Percentiles rank a stretch among this genome's conserved stretches.
These are phyloP conservation scores for Microcyclospora tardicrescens DNA, from an alignment of 2,329 filamentous ascomycete species.

Conservation along the genomic window DNA sequence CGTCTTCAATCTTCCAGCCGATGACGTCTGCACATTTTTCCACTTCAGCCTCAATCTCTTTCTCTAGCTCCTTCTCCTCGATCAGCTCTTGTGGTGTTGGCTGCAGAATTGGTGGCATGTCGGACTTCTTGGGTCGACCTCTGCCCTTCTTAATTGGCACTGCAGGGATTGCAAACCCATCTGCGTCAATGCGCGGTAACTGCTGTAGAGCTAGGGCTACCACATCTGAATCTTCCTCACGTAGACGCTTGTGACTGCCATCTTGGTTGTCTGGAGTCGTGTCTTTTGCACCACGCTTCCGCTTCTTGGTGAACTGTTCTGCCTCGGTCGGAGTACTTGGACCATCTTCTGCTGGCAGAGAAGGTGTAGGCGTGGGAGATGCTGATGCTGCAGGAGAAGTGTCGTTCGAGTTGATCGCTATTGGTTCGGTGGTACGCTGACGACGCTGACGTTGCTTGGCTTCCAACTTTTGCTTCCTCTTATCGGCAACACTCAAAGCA, in stretches of 20 bases:
- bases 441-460: constrained; percentile 20
- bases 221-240: neutral
- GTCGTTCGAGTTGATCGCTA: neutral
- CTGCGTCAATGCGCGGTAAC: constrained; percentile 24
- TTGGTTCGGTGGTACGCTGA: constrained; percentile 7
- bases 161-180: constrained; percentile 30
- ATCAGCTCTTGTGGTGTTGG: constrained; percentile 34
- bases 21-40: constrained; percentile 17
- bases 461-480: constrained; percentile 28
- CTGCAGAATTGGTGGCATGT: constrained; percentile 20
- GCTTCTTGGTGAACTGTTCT: constrained; percentile 5
- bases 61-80: constrained; percentile 34
- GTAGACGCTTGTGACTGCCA: too few species aligned
- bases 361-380: neutral
- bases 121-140: constrained; percentile 16
- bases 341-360: neutral
- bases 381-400: neutral
- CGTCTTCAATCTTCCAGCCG: constrained; percentile 17
- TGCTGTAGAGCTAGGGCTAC: neutral
- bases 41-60: constrained; percentile 29
- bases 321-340: neutral
- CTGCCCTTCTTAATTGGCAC: constrained; percentile 23
- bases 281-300: constrained; percentile 3
- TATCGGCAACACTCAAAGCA: constrained; percentile 56
- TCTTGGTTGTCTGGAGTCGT: constrained; percentile 1